Evolutionary conservation across 768 basidiomycete genomes (phyloP), one percentile per base, ranked within the genome.

Genomic region (Mycena galopus): DNA sequence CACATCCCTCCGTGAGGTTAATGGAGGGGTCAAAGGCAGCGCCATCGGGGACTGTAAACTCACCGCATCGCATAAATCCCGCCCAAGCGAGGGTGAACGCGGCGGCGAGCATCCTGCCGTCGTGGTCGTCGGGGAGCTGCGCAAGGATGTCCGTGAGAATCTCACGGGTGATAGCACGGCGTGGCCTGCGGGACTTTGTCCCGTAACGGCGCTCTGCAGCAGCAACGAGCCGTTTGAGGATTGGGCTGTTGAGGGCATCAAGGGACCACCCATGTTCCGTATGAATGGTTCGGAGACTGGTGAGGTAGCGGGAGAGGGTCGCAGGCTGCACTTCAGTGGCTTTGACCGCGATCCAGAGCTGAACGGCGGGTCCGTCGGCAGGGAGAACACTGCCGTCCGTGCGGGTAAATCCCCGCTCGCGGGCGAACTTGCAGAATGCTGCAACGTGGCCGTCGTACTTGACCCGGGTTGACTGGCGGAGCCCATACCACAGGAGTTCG

Each of bases 71-170:
- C n/a, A n/a, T n/a, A n/a, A n/a, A n/a, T n/a, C n/a, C n/a, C n/a
- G n/a, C n/a, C n/a, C n/a, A n/a, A n/a, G n/a, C n/a, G n/a, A n/a
- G n/a, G n/a, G n/a, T n/a, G n/a, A n/a, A n/a, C n/a, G n/a, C n/a
- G n/a, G n/a, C n/a, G n/a, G n/a, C n/a, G n/a, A n/a, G n/a, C n/a
- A n/a, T n/a, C n/a, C n/a, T n/a, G n/a, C n/a, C n/a, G n/a, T n/a
- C n/a, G n/a, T n/a, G n/a, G n/a, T n/a, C n/a, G n/a, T n/a, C n/a
- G n/a, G n/a, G 65, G 42, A 66, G 65, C 55, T 66, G 65, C 8
- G 65, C 53, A 21, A 66, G 65, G 65, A 57, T 57, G 53, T 66
- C 65, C 17, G 65, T 57, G 65, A 66, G 65, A 56, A 66, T 66
- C 37, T 55, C 53, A 21, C 55, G 35, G 65, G 53, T 57, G 53